These are phyloP conservation scores for Aspergillus bridgeri DNA, from an alignment of 495 filamentous ascomycete genomes.

Conservation along the genomic window DNA sequence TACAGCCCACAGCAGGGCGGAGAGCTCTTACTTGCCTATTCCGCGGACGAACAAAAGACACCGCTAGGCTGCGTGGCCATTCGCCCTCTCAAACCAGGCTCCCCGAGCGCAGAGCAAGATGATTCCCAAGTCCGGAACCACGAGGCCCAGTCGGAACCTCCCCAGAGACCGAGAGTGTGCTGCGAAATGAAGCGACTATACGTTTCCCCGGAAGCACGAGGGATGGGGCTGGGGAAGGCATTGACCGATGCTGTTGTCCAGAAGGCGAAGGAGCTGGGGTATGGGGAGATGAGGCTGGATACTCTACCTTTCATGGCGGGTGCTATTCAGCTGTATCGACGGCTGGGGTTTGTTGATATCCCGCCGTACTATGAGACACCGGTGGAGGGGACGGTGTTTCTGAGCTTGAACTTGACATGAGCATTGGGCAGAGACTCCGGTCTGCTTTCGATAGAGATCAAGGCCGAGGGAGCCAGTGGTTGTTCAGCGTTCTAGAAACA, in stretches of 20 bases:
- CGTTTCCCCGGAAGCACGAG: conserved; percentile 41
- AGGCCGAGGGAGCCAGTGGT: too few relatives aligned
- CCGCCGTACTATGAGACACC: conserved; percentile 57
- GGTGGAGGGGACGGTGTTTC: conserved; percentile 44
- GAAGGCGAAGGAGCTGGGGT: conserved; percentile 44
- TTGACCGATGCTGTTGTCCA: conserved; percentile 43
- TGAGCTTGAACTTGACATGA: conserved; percentile 27
- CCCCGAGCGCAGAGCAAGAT: background rate
- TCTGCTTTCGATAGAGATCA: too few relatives aligned
- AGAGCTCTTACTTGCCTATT: conserved; percentile 49
- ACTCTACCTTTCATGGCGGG: conserved; percentile 53
- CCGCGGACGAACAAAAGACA: conserved; percentile 7
- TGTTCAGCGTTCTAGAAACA: too few relatives aligned
- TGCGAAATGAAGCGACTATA: conserved; percentile 64
- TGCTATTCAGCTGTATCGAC: conserved; percentile 48
- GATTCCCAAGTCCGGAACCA: too few relatives aligned
- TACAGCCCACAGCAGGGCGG: conserved; percentile 43
- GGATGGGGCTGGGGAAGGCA: conserved; percentile 44
- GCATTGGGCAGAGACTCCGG: too few relatives aligned
- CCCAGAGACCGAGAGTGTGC: conserved; percentile 36
- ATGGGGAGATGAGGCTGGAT: conserved; percentile 55
- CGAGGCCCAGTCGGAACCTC: conserved; percentile 19
- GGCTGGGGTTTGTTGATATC: conserved; percentile 51
- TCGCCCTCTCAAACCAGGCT: conserved; percentile 6
- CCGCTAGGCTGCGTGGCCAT: conserved; percentile 51